Percentiles rank a stretch among this genome's conserved stretches.
Conservation (phyloP, 805 yeast species). For the Hanseniaspora guilliermondii region DNA sequence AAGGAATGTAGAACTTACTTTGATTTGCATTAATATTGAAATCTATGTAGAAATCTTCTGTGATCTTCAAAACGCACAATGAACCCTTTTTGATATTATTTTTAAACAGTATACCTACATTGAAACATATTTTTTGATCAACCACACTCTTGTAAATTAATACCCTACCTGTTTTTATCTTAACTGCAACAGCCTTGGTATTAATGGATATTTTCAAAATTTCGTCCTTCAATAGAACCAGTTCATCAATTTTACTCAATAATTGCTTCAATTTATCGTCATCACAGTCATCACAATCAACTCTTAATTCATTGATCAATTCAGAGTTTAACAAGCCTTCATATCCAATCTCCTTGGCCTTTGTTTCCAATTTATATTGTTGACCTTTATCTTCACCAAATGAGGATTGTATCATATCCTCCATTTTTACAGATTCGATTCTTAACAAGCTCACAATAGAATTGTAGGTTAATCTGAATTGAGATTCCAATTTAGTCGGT, state of each 20-base stretch:
- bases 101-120: slow-evolving; percentile 43
- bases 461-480: slow-evolving; percentile 85
- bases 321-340: slow-evolving; percentile 19
- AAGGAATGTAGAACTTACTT: slow-evolving; percentile 6
- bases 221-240: slow-evolving; percentile 33
- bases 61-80: slow-evolving; percentile 26
- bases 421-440: slow-evolving; percentile 91
- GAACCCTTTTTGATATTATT: slow-evolving; percentile 17
- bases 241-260: slow-evolving; percentile 35
- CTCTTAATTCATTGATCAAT: slow-evolving; percentile 2
- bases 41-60: slow-evolving; percentile 18
- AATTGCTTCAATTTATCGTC: slow-evolving; percentile 33
- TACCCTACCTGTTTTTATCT: slow-evolving; percentile 43
- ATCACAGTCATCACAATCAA: slow-evolving; percentile 25
- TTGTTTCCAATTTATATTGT: slow-evolving; percentile 34
- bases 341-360: slow-evolving; percentile 23
- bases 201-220: slow-evolving; percentile 39
- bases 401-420: slow-evolving; percentile 93
- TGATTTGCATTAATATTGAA: slow-evolving; percentile 4
- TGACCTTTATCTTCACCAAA: slow-evolving; percentile 86
- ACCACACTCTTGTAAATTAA: slow-evolving; percentile 43
- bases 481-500: slow-evolving; percentile 82
- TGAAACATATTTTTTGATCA: slow-evolving; percentile 21
- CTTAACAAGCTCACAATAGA: slow-evolving; percentile 87
- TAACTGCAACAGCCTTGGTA: slow-evolving; percentile 36